Base-by-base conservation (phyloP, 2,329 filamentous ascomycete species). In the Davidsoniella eucalypti region DNA sequence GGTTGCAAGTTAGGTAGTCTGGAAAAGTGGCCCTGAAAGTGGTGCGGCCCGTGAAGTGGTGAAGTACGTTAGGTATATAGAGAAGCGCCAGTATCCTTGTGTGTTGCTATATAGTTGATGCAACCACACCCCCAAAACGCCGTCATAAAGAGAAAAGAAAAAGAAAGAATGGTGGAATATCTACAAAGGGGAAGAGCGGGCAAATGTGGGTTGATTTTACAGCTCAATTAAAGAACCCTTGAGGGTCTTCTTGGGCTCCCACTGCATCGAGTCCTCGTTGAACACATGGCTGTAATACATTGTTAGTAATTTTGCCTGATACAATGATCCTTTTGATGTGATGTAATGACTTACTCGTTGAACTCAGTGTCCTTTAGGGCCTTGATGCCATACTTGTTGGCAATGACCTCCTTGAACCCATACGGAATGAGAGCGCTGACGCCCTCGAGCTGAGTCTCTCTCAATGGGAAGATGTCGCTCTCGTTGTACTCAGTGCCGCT, bases 401-500 rank as follows among this genome's bases (percentile, higher is more conserved):
- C 65, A 1, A 82, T 63, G 45, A 82, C 68, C 44, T 76, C 72
- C 53, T 72, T 69, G 58, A 78, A 82, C 6, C 67, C 64, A 57
- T 71, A 78, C 0, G 83, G 83, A 21, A 87, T 78, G 62, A 78
- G 78, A 43, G 73, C 80, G 0, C 71, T 66, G 0, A 78, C 71
- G 0, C 78, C 80, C 58, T 87, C 82, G 51, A 84, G 87, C 1
- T 68, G 71, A 1, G 78, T 83, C 53, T 78, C 72, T n/a, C 78
- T 69, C 58, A 87, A 65, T 0, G 83, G 83, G 58, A 78, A 85
- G 9, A 87, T 66, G 50, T 82, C 71, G 0, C 61, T 47, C 57
- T 72, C 70, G 52, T 66, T 61, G 55, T 68, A 72, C 56, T 72
- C 65, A 51, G 73, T 69, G 2, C 69, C 69, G 54, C 71, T 66